phyloP scores from a whole-genome alignment of 31 red algal species.

The Porphyra umbilicalis region DNA sequence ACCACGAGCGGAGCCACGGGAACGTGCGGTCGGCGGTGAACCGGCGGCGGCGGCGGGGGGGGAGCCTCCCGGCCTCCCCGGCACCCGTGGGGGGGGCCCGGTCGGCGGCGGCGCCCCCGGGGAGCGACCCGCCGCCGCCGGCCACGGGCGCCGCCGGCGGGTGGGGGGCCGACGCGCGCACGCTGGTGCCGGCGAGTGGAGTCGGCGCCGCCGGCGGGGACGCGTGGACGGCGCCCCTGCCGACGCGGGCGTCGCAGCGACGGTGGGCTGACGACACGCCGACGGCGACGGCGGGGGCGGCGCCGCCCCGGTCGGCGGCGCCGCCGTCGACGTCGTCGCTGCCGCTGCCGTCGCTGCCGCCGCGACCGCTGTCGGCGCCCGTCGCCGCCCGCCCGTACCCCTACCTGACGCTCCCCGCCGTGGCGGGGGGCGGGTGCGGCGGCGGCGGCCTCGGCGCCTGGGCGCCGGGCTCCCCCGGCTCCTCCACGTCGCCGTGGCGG shows the following conservation, averaged over 20 bases:
- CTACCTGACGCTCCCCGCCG: not conserved
- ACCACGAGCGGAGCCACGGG: not conserved
- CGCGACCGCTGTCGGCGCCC: not conserved
- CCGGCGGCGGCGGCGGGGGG: not conserved
- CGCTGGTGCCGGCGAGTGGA: no score
- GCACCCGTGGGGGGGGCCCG: not conserved
- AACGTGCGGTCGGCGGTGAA: not conserved
- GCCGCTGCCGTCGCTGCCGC: no score
- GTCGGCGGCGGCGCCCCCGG: not conserved
- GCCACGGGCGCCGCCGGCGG: not conserved
- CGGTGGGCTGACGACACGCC: no score
- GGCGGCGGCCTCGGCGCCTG: not conserved
- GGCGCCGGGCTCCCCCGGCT: not conserved
- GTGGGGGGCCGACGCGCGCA: no score
- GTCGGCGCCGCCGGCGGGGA: no score
- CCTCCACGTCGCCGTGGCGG: not conserved
- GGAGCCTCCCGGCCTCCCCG: not conserved
- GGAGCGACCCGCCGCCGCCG: not conserved
- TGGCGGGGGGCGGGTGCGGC: no score
- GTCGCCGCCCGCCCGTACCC: no score
- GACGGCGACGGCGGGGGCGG: not conserved
- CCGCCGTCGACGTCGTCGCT: not conserved
- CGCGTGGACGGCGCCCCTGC: no score
- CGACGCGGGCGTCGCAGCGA: no score
- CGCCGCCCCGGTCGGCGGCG: not conserved